Conservation (phyloP, 2,329 filamentous ascomycete genomes). For the Rhynchosporium secalis region DNA sequence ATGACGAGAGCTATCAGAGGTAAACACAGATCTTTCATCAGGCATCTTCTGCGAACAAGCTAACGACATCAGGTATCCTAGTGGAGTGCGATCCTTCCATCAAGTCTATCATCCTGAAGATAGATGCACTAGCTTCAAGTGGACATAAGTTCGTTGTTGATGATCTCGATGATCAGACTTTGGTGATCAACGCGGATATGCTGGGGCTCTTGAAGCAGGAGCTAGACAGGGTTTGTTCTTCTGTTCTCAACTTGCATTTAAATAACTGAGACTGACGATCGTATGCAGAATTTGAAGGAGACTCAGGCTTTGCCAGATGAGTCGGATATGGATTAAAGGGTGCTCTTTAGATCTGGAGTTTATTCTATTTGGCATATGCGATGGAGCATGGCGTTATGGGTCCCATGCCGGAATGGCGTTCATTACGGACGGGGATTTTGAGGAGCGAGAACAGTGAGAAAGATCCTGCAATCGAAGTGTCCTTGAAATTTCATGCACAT, state of each 20-base stretch:
- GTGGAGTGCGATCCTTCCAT: constrained; percentile 85
- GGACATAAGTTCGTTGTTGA: constrained; percentile 74
- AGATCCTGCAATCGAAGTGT: too few species aligned
- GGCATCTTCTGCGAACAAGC: not conserved
- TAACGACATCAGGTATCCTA: constrained; percentile 58
- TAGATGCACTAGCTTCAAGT: constrained; percentile 58
- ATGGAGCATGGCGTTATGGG: constrained; percentile 6
- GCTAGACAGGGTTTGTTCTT: constrained; percentile 62
- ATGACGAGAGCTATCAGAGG: constrained; percentile 61
- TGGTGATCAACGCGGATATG: constrained; percentile 75
- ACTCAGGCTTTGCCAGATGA: constrained; percentile 31
- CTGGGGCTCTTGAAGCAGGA: constrained; percentile 64
- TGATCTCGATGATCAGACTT: constrained; percentile 74
- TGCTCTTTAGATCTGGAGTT: not conserved
- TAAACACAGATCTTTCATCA: constrained; percentile 43
- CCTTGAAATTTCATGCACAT: too few species aligned
- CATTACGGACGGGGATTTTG: not conserved
- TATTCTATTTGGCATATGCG: not conserved
- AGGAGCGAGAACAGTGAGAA: not conserved
- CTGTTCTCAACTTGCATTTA: constrained; percentile 5
- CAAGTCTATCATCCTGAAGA: constrained; percentile 80
- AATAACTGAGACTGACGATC: constrained; percentile 15
- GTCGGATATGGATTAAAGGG: constrained; percentile 18
- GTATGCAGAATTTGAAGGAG: constrained; percentile 36
- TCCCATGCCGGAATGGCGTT: constrained; percentile 2